Conservation (phyloP, 345 rosid genomes). For the Euphorbia peplus region DNA sequence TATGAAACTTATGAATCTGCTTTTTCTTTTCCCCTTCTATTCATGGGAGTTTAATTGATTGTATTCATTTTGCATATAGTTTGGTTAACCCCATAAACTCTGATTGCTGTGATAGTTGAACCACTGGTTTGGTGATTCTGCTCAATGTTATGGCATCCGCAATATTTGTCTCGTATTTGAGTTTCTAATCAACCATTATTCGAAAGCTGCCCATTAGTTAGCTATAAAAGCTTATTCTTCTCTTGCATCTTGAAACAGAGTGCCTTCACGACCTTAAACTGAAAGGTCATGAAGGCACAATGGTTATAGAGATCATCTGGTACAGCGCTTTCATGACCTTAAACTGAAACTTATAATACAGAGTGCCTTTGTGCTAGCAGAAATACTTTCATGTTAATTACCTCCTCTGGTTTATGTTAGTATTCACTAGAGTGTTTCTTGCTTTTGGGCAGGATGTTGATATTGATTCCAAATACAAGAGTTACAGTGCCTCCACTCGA, state of each 20-base stretch:
- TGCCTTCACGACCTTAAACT: not conserved
- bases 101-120: not conserved
- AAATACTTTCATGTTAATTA: not conserved
- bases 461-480: constrained; percentile 62
- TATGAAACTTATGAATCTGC: not conserved
- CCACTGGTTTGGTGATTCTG: not conserved
- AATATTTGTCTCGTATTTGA: not conserved
- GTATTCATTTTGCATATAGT: not conserved
- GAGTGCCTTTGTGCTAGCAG: too few species aligned
- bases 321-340: not conserved
- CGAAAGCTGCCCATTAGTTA: not conserved
- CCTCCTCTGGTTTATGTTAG: constrained; percentile 6
- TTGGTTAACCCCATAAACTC: not conserved
- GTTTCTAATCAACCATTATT: not conserved
- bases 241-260: not conserved
- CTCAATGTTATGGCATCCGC: not conserved
- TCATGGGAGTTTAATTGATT: constrained; percentile 1
- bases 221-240: not conserved
- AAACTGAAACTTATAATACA: not conserved
- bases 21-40: not conserved
- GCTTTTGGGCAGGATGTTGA: constrained; percentile 57
- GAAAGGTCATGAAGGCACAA: too few species aligned
- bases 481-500: constrained; percentile 60
- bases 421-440: constrained; percentile 15
- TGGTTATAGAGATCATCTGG: too few species aligned